Evolutionary conservation across 2,329 filamentous ascomycete genomes (phyloP).

Genomic region (Pleomassaria siparia): DNA sequence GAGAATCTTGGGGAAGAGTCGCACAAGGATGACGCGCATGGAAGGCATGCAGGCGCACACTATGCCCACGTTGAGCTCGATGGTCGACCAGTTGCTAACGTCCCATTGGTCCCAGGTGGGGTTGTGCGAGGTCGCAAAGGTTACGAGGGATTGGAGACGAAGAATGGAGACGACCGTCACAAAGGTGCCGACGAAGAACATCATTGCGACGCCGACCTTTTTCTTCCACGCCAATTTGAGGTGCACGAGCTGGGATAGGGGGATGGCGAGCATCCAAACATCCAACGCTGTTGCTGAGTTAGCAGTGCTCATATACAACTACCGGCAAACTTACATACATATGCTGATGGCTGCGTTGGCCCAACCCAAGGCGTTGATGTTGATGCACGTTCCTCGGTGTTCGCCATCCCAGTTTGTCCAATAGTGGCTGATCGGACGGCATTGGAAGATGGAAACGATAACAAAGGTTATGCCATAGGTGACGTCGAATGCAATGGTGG

Average conservation of each 20-base stretch:
- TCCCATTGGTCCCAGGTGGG: conserved; percentile 35
- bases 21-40: conserved; percentile 44
- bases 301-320: not conserved
- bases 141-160: conserved; percentile 44
- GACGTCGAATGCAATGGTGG: conserved; percentile 27
- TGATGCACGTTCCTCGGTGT: conserved; percentile 33
- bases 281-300: conserved; percentile 17
- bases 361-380: conserved; percentile 36
- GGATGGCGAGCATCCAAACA: conserved; percentile 36
- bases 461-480: conserved; percentile 47
- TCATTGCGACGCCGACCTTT: conserved; percentile 39
- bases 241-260: conserved; percentile 30
- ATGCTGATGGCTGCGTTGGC: conserved; percentile 29
- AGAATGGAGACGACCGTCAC: conserved; percentile 41
- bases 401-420: conserved; percentile 45
- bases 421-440: conserved; percentile 51
- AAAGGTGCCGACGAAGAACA: conserved; percentile 43
- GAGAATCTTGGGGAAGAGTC: conserved; percentile 39
- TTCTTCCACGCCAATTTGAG: conserved; percentile 36
- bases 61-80: conserved; percentile 20
- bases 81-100: conserved; percentile 15
- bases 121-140: conserved; percentile 44
- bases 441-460: conserved; percentile 54
- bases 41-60: conserved; percentile 34
- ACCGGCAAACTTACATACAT: conserved; percentile 26